phyloP scores from a whole-genome alignment of 768 basidiomycete genomes.

The Russula sp. region DNA sequence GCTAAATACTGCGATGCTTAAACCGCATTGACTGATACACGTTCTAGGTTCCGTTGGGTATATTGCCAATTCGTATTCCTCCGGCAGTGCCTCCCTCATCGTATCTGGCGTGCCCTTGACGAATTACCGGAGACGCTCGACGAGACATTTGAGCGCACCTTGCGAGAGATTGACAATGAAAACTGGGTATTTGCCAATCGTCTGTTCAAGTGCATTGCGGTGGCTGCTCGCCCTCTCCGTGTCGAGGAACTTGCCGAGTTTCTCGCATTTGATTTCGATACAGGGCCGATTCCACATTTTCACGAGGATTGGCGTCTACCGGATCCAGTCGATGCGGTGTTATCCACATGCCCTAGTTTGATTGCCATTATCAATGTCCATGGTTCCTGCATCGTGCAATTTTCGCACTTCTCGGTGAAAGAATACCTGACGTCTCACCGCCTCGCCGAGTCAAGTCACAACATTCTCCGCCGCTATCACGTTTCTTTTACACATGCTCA shows the following conservation, averaged over 20 bases:
- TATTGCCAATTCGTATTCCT: too few species aligned
- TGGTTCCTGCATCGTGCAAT: neutral
- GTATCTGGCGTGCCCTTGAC: neutral
- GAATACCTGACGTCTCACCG: neutral
- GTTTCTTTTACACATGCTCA: neutral
- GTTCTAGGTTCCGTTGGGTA: too few species aligned
- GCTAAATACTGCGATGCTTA: too few species aligned
- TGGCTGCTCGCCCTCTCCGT: too few species aligned
- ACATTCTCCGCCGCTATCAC: neutral
- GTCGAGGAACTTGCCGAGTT: too few species aligned
- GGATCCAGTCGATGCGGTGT: neutral
- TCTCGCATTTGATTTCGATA: too few species aligned
- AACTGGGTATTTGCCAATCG: neutral
- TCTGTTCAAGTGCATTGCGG: too few species aligned
- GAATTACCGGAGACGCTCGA: neutral
- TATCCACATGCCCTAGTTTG: neutral
- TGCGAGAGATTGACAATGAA: too few species aligned
- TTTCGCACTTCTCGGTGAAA: neutral
- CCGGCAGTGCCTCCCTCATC: too few species aligned
- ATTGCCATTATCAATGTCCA: neutral
- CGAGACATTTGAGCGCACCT: neutral
- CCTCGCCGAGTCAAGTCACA: neutral
- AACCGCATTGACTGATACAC: too few species aligned
- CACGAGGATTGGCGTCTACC: neutral
- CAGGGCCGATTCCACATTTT: neutral